Conservation (phyloP, 1,284 basidiomycete species). For the Cystobasidium sp. region DNA sequence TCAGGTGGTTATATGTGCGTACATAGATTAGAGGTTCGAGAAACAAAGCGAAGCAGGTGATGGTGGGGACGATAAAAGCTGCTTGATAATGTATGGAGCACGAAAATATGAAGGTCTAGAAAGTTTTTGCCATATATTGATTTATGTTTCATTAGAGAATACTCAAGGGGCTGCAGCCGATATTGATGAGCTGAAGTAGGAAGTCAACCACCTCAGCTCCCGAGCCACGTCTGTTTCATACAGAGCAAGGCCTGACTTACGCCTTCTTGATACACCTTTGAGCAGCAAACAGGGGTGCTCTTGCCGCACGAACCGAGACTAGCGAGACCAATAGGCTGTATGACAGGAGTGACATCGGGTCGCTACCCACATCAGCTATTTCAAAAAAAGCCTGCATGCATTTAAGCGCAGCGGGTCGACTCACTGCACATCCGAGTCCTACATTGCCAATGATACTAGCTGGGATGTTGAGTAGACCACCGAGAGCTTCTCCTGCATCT, state of each 20-base stretch:
- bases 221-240: background rate
- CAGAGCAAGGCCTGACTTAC: constrained; percentile 1
- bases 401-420: background rate
- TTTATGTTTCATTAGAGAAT: constrained; percentile 6
- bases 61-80: background rate
- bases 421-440: constrained; percentile 34
- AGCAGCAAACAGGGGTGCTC: constrained; percentile 40
- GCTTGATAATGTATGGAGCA: background rate
- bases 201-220: background rate
- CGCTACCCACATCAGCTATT: constrained; percentile 11
- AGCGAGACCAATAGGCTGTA: constrained; percentile 35
- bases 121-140: background rate
- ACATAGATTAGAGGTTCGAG: background rate
- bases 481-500: constrained; percentile 29
- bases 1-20: background rate
- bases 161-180: constrained; percentile 40
- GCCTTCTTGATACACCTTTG: constrained; percentile 38
- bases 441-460: constrained; percentile 31
- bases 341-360: constrained; percentile 7
- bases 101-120: background rate
- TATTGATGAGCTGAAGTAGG: constrained; percentile 32
- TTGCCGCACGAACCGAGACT: constrained; percentile 40
- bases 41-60: background rate
- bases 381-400: background rate
- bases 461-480: constrained; percentile 28